Conservation (phyloP, 805 yeast genomes). For the Saccharomycopsis synnaedendra region DNA sequence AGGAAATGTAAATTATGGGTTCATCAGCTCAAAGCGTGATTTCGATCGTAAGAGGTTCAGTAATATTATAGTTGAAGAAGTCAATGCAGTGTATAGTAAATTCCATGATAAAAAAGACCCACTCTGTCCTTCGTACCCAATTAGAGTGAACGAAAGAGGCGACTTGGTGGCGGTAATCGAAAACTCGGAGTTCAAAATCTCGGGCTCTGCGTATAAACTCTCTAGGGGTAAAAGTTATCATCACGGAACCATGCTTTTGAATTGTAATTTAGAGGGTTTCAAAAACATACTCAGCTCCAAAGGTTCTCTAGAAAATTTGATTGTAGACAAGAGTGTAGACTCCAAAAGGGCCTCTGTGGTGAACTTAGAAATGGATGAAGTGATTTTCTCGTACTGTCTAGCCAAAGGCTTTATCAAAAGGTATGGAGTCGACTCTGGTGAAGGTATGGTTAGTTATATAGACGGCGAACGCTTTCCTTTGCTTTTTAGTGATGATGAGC, state of each 20-base stretch:
- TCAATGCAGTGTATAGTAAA: conserved; percentile 22
- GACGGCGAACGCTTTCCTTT: background rate
- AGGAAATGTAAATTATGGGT: conserved; percentile 83
- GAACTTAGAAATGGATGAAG: conserved; percentile 33
- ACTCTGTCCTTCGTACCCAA: conserved; percentile 13
- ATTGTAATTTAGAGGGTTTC: conserved; percentile 50
- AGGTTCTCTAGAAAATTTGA: conserved; percentile 23
- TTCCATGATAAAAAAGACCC: background rate
- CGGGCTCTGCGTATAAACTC: conserved; percentile 89
- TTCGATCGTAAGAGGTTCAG: conserved; percentile 54
- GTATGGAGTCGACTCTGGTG: conserved; percentile 2
- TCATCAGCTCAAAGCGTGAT: conserved; percentile 52
- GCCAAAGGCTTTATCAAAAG: conserved; percentile 10
- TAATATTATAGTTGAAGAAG: conserved; percentile 30
- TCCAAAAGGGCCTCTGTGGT: conserved; percentile 76
- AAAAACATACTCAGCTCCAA: conserved; percentile 41
- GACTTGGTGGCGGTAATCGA: conserved; percentile 29
- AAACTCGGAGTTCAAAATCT: conserved; percentile 40
- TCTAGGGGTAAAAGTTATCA: conserved; percentile 78
- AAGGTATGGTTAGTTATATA: background rate
- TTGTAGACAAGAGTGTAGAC: conserved; percentile 41
- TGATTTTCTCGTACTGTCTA: conserved; percentile 1
- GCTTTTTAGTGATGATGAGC: background rate
- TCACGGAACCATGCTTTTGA: conserved; percentile 89
- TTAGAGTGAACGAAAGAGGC: conserved; percentile 57